phyloP scores from a whole-genome alignment of 2,329 filamentous ascomycete genomes.

The Alternaria sp. region DNA sequence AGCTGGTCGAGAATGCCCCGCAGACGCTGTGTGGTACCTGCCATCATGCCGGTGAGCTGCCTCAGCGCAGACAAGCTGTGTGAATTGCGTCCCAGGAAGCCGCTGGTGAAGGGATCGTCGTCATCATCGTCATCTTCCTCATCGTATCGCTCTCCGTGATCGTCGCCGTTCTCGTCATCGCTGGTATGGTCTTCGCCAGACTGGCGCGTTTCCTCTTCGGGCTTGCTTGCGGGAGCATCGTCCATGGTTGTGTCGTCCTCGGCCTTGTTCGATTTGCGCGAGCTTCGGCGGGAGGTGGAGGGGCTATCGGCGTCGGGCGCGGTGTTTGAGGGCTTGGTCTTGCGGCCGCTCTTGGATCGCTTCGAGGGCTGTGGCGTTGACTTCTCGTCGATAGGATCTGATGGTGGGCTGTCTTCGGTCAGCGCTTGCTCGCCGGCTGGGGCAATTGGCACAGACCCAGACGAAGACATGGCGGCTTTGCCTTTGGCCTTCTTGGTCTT shows the following conservation, averaged over 20 bases:
- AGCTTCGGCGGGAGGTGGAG: constrained; percentile 40
- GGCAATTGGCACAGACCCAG: constrained; percentile 60
- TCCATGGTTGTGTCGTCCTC: constrained; percentile 75
- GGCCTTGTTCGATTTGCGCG: constrained; percentile 47
- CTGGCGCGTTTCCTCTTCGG: constrained; percentile 54
- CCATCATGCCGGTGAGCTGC: constrained; percentile 87
- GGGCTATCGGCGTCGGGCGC: constrained; percentile 28
- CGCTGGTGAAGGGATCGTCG: constrained; percentile 64
- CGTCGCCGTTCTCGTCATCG: constrained; percentile 61
- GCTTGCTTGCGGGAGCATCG: constrained; percentile 68
- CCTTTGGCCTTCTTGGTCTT: constrained; percentile 68
- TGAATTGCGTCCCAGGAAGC: constrained; percentile 71
- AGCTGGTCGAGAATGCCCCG: constrained; percentile 68
- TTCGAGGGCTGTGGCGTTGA: constrained; percentile 68
- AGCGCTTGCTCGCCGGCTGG: constrained; percentile 15
- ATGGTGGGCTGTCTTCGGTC: constrained; percentile 61
- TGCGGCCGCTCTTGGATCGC: constrained; percentile 77
- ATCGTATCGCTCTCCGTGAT: constrained; percentile 54
- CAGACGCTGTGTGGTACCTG: constrained; percentile 78
- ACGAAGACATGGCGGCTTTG: constrained; percentile 73
- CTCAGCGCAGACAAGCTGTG: constrained; percentile 75
- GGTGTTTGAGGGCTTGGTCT: constrained; percentile 54
- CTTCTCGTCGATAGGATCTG: constrained; percentile 69
- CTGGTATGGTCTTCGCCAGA: constrained; percentile 49
- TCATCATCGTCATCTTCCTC: constrained; percentile 63